These are phyloP conservation scores for Orbilia javanica DNA, from an alignment of 2,329 filamentous ascomycete species.

Conservation along the genomic window DNA sequence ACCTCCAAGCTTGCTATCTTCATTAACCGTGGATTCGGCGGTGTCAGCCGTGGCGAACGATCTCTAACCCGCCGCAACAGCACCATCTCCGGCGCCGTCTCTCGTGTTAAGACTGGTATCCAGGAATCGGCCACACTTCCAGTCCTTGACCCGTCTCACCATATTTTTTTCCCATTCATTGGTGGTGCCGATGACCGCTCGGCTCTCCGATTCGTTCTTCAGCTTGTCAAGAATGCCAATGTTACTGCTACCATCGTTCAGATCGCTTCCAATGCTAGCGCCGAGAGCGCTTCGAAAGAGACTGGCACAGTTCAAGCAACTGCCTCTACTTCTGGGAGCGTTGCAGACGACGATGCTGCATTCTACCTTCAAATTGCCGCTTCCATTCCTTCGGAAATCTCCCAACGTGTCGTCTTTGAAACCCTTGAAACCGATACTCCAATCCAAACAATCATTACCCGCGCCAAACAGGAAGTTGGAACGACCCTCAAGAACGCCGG, in stretches of 20 bases:
- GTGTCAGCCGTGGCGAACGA: slow-evolving; percentile 65
- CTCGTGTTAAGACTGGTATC: slow-evolving; percentile 61
- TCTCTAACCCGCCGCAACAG: slow-evolving; percentile 55
- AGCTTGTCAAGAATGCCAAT: slow-evolving; percentile 82
- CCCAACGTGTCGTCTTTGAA: slow-evolving; percentile 72
- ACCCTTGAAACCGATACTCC: slow-evolving; percentile 60
- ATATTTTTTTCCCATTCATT: slow-evolving; percentile 88
- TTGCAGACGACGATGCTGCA: slow-evolving; percentile 67
- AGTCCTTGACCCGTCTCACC: slow-evolving; percentile 78
- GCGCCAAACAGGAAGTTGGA: slow-evolving; percentile 73
- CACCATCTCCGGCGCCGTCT: slow-evolving; percentile 59
- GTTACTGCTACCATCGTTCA: slow-evolving; percentile 82
- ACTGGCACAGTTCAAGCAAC: slow-evolving; percentile 58
- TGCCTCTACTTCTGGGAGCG: slow-evolving; percentile 58
- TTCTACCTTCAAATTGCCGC: slow-evolving; percentile 73
- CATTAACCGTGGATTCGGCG: slow-evolving; percentile 78
- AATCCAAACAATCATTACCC: slow-evolving; percentile 61
- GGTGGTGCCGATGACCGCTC: slow-evolving; percentile 84
- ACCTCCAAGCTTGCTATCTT: slow-evolving; percentile 80
- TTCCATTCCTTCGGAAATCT: slow-evolving; percentile 70
- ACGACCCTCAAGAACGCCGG: slow-evolving; percentile 75
- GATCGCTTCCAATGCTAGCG: slow-evolving; percentile 64
- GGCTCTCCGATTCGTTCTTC: slow-evolving; percentile 83
- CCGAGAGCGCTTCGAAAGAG: slow-evolving; percentile 54
- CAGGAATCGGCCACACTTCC: slow-evolving; percentile 72